Evolutionary conservation across 306 rosid genomes (phyloP).

Genomic region (Spatholobus suberectus): DNA sequence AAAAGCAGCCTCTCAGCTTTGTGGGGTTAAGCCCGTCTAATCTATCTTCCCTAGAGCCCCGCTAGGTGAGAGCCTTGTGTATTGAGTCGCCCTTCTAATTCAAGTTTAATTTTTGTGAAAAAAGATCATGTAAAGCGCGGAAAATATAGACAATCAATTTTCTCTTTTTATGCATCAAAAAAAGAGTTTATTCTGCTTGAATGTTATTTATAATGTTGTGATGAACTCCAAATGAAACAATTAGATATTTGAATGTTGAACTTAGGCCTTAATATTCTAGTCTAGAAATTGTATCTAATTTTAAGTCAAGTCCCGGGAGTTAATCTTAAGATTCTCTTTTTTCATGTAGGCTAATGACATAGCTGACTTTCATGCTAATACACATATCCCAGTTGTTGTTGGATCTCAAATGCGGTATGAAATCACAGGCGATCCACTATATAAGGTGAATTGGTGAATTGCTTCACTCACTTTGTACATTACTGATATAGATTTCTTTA

Average conservation of each 20-base stretch:
- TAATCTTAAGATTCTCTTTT: constrained; percentile 13
- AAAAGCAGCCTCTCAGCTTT: too few species aligned
- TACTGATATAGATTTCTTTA: not conserved
- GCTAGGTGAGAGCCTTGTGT: too few species aligned
- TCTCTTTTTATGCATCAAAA: too few species aligned
- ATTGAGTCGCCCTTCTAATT: too few species aligned
- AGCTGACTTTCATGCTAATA: constrained; percentile 76
- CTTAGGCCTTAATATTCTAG: not conserved
- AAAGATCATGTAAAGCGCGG: too few species aligned
- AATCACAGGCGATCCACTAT: constrained; percentile 84
- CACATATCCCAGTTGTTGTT: constrained; percentile 88
- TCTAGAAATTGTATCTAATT: not conserved
- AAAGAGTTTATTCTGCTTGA: not conserved
- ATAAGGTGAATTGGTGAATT: constrained; percentile 79
- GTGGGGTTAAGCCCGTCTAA: too few species aligned
- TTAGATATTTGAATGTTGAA: constrained; percentile 19
- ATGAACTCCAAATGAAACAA: constrained; percentile 11
- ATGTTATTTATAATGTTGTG: not conserved
- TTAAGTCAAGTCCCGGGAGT: not conserved
- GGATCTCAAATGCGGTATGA: constrained; percentile 94
- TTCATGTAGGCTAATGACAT: constrained; percentile 74
- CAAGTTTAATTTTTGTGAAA: too few species aligned
- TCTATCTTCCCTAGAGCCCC: too few species aligned
- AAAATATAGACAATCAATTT: too few species aligned
- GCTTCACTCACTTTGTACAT: constrained; percentile 1